Evolutionary conservation across 2,329 filamentous ascomycete species (phyloP).

Genomic region (Monilinia fructigena): DNA sequence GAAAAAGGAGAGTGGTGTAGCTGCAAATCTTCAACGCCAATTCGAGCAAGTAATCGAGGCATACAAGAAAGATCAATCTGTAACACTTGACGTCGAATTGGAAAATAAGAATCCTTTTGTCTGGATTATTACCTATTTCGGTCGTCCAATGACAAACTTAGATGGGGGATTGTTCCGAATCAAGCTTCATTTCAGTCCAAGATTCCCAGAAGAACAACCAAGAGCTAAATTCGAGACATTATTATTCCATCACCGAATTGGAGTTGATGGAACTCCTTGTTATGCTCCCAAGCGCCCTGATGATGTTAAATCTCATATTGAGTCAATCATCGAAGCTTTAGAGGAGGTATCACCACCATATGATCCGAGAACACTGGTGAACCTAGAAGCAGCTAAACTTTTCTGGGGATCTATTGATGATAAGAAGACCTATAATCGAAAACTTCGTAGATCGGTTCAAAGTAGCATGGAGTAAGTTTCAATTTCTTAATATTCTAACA

Average conservation of each 20-base stretch:
- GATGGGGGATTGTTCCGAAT: conserved; percentile 89
- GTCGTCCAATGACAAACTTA: conserved; percentile 86
- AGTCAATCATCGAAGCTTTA: conserved; percentile 76
- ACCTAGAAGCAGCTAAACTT: conserved; percentile 79
- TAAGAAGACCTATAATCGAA: conserved; percentile 80
- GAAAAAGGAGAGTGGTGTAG: conserved; percentile 68
- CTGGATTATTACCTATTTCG: conserved; percentile 87
- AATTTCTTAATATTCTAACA: background rate
- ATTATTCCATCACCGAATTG: conserved; percentile 86
- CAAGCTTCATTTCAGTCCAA: conserved; percentile 74
- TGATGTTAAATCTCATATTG: conserved; percentile 78
- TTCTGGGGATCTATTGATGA: conserved; percentile 81
- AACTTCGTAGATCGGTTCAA: conserved; percentile 74
- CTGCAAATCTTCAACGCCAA: conserved; percentile 79
- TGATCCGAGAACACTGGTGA: conserved; percentile 83
- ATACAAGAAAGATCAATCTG: conserved; percentile 67
- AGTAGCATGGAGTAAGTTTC: conserved; percentile 57
- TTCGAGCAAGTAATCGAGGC: conserved; percentile 77
- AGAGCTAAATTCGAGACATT: conserved; percentile 76
- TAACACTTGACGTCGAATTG: conserved; percentile 73
- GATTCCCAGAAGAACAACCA: conserved; percentile 86
- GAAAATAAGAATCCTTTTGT: conserved; percentile 83
- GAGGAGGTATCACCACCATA: conserved; percentile 87
- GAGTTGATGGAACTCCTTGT: conserved; percentile 75
- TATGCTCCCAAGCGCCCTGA: conserved; percentile 72